Evolutionary conservation across 2,329 filamentous ascomycete species (phyloP), one percentile per base, ranked within the genome.

Genomic region (Coniochaeta sp.): DNA sequence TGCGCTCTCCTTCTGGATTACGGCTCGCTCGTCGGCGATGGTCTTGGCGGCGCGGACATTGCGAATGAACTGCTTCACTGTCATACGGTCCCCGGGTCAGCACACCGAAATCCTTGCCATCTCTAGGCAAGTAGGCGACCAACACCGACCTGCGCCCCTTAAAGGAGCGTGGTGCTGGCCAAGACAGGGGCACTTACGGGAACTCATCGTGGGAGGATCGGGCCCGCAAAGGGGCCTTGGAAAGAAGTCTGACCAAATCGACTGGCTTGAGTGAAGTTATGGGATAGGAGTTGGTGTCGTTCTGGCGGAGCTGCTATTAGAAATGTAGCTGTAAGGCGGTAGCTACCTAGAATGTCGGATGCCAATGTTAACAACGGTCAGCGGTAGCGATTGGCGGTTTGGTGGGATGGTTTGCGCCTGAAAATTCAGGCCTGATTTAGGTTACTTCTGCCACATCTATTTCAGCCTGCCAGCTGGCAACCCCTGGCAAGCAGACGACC

Each of bases 51-150:
- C 93, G 74, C 95, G 91, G 73, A 99, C 95, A 78, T 97, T 98
- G 74, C 95, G 93, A 77, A 99, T 99, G 79, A 99, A 99, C 79
- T 98, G 95, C 81, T 99, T 99, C 75, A 99, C 95, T 98, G 72
- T 62, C 65, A 60, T 60, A 61, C 62, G 59, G 60, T 58, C 34
- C 38, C 36, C 26, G 36, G 7, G 38, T 57, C 19, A 30, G 19
- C 36, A 42, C 24, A 28, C 10, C 16, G 17, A 19, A 4, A n/a
- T 5, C 17, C 3, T 40, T 40, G 38, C 34, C 34, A 36, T 16
- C 28, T 26, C 16, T 14, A 47, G 12, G 17, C 4, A 32, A 36
- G 16, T 40, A 22, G 26, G 26, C 26, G n/a, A 22, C 26, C 16
- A 17, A 19, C 26, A 56, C 10, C 12, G 26, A 17, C 44, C 40